These are phyloP conservation scores for Fistulina hepatica DNA, from an alignment of 1,284 basidiomycete genomes.

Conservation along the genomic window DNA sequence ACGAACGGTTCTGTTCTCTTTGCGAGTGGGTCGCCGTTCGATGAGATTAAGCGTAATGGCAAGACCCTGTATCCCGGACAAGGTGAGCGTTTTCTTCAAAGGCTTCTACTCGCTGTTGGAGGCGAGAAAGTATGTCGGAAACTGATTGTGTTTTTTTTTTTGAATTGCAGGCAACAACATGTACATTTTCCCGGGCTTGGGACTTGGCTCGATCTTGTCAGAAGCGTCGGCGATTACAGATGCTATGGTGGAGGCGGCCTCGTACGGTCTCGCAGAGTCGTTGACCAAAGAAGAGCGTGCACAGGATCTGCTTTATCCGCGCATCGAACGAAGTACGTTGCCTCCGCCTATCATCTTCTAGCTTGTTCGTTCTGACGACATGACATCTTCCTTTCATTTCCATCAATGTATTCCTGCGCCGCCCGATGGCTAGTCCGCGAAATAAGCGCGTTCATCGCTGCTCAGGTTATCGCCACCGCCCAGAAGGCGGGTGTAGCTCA, in stretches of 20 bases:
- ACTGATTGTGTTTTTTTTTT: constrained; percentile 41
- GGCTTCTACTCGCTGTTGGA: neutral
- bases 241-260: constrained; percentile 72
- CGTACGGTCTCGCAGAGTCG: constrained; percentile 68
- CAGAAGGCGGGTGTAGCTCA: constrained; percentile 66
- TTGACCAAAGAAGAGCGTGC: constrained; percentile 64
- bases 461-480: constrained; percentile 64
- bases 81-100: constrained; percentile 22
- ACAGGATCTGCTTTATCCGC: constrained; percentile 62
- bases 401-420: neutral
- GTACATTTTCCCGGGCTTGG: constrained; percentile 46
- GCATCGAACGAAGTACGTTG: constrained; percentile 52
- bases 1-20: constrained; percentile 72
- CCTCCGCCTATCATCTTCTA: neutral
- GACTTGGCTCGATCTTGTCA: constrained; percentile 67
- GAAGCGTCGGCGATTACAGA: constrained; percentile 61
- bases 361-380: constrained; percentile 6
- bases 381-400: constrained; percentile 1
- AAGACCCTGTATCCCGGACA: constrained; percentile 72
- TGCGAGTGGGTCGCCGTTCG: constrained; percentile 88
- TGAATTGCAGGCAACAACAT: constrained; percentile 1
- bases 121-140: constrained; percentile 74
- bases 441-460: constrained; percentile 68
- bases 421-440: constrained; percentile 60
- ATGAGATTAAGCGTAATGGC: constrained; percentile 48